Evolutionary conservation across 2,329 filamentous ascomycete genomes (phyloP).

Genomic region (Claviceps arundinis): DNA sequence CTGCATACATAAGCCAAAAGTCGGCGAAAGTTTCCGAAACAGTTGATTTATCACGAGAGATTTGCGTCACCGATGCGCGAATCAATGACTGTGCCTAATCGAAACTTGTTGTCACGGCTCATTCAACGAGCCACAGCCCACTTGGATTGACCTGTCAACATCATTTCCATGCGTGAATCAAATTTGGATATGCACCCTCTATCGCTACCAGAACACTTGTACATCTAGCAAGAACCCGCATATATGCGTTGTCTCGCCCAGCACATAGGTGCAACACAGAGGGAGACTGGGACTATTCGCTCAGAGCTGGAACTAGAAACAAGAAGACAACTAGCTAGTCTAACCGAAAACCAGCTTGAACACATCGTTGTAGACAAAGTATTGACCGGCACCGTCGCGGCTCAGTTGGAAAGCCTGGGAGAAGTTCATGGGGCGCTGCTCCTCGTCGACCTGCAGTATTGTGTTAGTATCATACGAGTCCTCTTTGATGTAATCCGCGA

Average conservation of each 20-base stretch:
- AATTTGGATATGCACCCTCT: background rate
- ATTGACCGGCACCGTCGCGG: slow-evolving; percentile 54
- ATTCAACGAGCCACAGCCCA: background rate
- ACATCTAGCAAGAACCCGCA: background rate
- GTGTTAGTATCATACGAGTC: background rate
- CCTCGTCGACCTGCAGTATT: slow-evolving; percentile 59
- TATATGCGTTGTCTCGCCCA: background rate
- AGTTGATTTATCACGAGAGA: too few species aligned
- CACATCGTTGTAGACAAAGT: slow-evolving; percentile 86
- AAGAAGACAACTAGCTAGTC: background rate
- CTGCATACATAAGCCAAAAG: too few species aligned
- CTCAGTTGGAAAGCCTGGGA: slow-evolving; percentile 79
- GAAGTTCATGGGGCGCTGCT: slow-evolving; percentile 80
- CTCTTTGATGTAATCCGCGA: background rate
- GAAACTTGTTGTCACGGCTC: background rate
- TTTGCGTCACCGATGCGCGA: too few species aligned
- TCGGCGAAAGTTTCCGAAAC: too few species aligned
- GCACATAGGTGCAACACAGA: background rate
- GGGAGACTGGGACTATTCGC: background rate
- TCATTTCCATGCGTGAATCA: slow-evolving; percentile 1
- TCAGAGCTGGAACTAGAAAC: background rate
- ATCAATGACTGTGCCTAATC: too few species aligned
- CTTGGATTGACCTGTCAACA: background rate
- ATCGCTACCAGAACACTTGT: background rate
- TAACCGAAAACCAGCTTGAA: slow-evolving; percentile 76